These are phyloP conservation scores for Diaporthe humulicola DNA, from an alignment of 2,329 filamentous ascomycete species.

Conservation along the genomic window DNA sequence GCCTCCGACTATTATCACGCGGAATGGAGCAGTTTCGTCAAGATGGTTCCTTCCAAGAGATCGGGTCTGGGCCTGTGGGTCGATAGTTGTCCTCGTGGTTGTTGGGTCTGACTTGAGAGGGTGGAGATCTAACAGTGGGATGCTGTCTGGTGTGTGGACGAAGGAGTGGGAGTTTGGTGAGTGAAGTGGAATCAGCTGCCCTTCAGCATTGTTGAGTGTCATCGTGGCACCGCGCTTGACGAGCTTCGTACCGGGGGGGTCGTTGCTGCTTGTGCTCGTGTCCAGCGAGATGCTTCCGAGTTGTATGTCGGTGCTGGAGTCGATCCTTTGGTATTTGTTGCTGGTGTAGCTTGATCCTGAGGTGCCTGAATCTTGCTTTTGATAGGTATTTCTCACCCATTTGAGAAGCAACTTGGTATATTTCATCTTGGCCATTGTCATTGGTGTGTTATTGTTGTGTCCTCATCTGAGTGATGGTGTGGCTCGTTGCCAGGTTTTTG, in stretches of 20 bases:
- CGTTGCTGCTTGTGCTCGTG: no score
- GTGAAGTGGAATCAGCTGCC: not conserved
- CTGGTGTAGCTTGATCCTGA: not conserved
- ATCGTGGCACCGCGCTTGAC: not conserved
- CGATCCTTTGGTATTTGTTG: not conserved
- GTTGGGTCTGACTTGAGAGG: not conserved
- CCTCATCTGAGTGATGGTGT: not conserved
- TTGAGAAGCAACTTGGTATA: not conserved
- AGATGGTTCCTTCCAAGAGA: accelerated
- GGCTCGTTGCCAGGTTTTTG: not conserved
- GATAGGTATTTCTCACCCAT: no score
- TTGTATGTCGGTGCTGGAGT: not conserved
- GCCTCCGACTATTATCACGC: slow-evolving; percentile 48
- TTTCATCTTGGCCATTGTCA: not conserved
- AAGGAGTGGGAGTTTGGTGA: not conserved
- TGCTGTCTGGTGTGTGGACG: not conserved
- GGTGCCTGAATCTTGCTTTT: not conserved
- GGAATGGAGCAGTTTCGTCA: not conserved
- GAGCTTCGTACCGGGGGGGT: no score
- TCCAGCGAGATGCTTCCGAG: no score
- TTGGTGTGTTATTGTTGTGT: not conserved
- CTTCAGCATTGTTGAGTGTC: not conserved
- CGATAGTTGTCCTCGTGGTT: not conserved
- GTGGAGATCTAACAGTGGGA: not conserved
- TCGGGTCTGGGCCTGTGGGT: not conserved